phyloP scores from a whole-genome alignment of 2,329 filamentous ascomycete genomes.

The Fusarium floridanum region DNA sequence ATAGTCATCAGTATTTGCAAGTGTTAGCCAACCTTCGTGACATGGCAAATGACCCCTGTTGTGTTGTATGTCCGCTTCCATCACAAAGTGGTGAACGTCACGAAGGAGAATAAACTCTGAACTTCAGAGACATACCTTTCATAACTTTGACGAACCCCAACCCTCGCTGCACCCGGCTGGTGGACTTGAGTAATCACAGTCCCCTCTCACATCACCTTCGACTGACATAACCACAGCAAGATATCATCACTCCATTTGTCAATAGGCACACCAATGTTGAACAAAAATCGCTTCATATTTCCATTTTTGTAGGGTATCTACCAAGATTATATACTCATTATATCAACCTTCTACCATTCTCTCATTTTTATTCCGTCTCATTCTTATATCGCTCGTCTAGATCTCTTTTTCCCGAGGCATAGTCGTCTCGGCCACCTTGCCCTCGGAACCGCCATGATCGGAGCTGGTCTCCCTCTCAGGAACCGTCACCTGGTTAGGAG shows the following conservation, averaged over 20 bases:
- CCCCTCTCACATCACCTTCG: background rate
- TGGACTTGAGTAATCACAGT: background rate
- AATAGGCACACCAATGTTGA: background rate
- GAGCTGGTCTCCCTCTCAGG: slow-evolving; percentile 39
- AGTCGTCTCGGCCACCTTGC: slow-evolving; percentile 37
- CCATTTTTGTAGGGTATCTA: slow-evolving; percentile 23
- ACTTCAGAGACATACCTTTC: background rate
- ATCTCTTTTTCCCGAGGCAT: slow-evolving; percentile 38
- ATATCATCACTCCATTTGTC: background rate
- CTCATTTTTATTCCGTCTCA: background rate
- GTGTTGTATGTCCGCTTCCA: background rate
- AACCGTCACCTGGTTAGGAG: slow-evolving; percentile 21
- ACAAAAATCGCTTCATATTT: slow-evolving; percentile 8
- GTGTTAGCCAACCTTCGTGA: background rate
- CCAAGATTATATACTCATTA: slow-evolving; percentile 12
- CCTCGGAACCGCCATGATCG: slow-evolving; percentile 43
- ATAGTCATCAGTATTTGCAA: background rate
- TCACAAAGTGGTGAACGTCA: background rate
- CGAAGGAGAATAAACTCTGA: background rate
- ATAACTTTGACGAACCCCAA: background rate
- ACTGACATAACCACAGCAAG: background rate
- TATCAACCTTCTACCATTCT: slow-evolving; percentile 20
- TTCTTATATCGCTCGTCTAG: background rate
- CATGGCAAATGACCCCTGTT: background rate
- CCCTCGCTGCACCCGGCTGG: background rate